Evolutionary conservation across 352 stramenopile species (phyloP).

Genomic region (Phytophthora meadii): DNA sequence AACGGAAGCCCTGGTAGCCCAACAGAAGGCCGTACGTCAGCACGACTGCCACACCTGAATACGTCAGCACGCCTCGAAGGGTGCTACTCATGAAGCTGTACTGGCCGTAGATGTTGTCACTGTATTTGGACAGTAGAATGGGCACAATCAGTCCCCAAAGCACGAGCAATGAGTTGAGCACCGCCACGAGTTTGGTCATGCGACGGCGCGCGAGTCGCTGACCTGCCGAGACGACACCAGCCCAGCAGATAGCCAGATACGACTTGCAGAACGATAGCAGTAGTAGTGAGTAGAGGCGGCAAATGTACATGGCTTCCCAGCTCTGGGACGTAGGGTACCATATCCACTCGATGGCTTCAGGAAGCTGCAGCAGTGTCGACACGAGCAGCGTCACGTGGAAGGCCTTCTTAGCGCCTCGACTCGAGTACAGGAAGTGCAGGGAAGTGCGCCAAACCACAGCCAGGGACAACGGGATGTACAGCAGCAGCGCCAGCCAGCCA

Average conservation of each 20-base stretch:
- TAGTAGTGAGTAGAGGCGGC: slow-evolving; percentile 71
- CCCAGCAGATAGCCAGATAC: slow-evolving; percentile 83
- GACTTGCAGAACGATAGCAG: slow-evolving; percentile 84
- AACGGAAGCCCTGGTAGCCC: slow-evolving; percentile 73
- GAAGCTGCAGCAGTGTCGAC: slow-evolving; percentile 71
- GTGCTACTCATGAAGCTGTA: slow-evolving; percentile 69
- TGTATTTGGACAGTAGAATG: slow-evolving; percentile 55
- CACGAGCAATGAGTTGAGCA: slow-evolving; percentile 59
- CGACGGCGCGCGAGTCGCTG: slow-evolving; percentile 64
- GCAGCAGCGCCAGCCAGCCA: slow-evolving; percentile 60
- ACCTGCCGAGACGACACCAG: slow-evolving; percentile 79
- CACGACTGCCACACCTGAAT: slow-evolving; percentile 63
- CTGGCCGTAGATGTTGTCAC: slow-evolving; percentile 64
- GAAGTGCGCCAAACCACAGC: slow-evolving; percentile 71
- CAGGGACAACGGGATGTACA: slow-evolving; percentile 68
- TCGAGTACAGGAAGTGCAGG: slow-evolving; percentile 67
- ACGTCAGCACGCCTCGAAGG: slow-evolving; percentile 61
- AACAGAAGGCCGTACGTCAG: slow-evolving; percentile 75
- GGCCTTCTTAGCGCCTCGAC: slow-evolving; percentile 57
- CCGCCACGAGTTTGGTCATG: slow-evolving; percentile 60
- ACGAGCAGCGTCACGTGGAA: slow-evolving; percentile 81
- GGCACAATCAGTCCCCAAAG: slow-evolving; percentile 70
- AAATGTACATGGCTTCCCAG: slow-evolving; percentile 74
- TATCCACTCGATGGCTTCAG: slow-evolving; percentile 66
- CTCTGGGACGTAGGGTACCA: slow-evolving; percentile 61